Conservation (phyloP, 805 yeast genomes). For the Candida sakaeoensis region DNA sequence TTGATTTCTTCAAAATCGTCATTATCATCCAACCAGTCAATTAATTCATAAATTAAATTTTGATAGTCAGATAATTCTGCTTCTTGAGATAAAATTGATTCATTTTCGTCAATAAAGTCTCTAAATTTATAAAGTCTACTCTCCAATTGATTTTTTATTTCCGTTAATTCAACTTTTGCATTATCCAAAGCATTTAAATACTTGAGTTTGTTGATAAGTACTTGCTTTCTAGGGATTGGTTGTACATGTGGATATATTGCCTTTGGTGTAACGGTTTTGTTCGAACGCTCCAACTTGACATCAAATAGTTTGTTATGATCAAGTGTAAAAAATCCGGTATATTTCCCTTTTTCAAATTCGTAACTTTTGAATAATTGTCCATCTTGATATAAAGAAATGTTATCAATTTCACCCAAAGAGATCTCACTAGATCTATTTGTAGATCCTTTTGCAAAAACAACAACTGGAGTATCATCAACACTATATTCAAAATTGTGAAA, state of each 20-base stretch:
- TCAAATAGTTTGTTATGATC: slow-evolving; percentile 49
- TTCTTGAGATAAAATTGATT: slow-evolving; percentile 31
- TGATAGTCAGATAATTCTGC: slow-evolving; percentile 29
- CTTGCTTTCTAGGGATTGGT: slow-evolving; percentile 37
- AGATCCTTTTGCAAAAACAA: slow-evolving; percentile 49
- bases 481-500: slow-evolving; percentile 44
- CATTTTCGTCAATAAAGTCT: slow-evolving; percentile 52
- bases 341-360: slow-evolving; percentile 19
- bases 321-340: slow-evolving; percentile 28
- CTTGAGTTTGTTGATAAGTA: slow-evolving; percentile 46
- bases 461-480: slow-evolving; percentile 17
- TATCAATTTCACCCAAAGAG: slow-evolving; percentile 31
- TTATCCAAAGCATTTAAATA: slow-evolving; percentile 53
- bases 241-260: slow-evolving; percentile 42
- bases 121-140: slow-evolving; percentile 68
- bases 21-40: slow-evolving; percentile 76
- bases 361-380: slow-evolving; percentile 30
- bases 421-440: slow-evolving; percentile 32
- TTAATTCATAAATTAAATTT: slow-evolving; percentile 39
- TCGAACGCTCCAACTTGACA: slow-evolving; percentile 11
- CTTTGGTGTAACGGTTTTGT: slow-evolving; percentile 26
- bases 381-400: slow-evolving; percentile 35
- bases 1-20: slow-evolving; percentile 32
- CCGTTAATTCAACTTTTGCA: slow-evolving; percentile 51
- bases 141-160: slow-evolving; percentile 67